A percentile compares a stretch with the other conserved stretches of the same genome.
These are phyloP conservation scores for Phytomonas francai DNA, from an alignment of 208 protist species.

Conservation along the genomic window DNA sequence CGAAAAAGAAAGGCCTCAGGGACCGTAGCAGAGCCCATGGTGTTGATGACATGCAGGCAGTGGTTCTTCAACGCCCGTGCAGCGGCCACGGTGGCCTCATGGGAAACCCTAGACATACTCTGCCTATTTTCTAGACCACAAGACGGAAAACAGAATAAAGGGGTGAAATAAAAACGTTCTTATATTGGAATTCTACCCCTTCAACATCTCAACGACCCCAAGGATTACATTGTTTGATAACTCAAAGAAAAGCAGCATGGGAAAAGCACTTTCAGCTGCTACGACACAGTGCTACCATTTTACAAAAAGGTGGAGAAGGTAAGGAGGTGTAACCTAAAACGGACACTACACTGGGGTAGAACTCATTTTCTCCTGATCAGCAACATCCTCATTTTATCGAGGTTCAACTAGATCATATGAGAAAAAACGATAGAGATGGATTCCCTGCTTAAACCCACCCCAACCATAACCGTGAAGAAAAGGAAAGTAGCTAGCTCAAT, in stretches of 20 bases:
- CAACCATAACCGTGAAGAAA: not conserved
- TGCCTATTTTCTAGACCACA: not conserved
- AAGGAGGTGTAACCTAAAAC: not conserved
- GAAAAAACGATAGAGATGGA: conserved; percentile 6
- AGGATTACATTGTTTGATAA: not conserved
- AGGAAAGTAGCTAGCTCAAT: not conserved
- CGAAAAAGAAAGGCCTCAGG: conserved; percentile 81
- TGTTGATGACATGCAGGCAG: conserved; percentile 74
- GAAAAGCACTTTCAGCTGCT: not conserved
- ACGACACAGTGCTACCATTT: not conserved
- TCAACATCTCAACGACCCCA: not conserved
- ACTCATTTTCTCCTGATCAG: not conserved
- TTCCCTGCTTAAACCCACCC: not conserved
- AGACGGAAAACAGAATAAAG: not conserved
- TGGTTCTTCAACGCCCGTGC: conserved; percentile 56
- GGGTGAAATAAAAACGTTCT: not conserved
- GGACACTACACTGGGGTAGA: not conserved
- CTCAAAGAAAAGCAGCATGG: not conserved
- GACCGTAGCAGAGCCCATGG: conserved; percentile 56
- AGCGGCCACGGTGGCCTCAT: conserved; percentile 22
- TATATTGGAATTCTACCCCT: not conserved
- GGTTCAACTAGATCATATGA: conserved; percentile 1
- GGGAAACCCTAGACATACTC: not conserved
- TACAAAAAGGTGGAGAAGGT: not conserved
- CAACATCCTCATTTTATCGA: not conserved